These are phyloP conservation scores for Fistulifera solaris DNA, from an alignment of 108 stramenopile species.

Conservation along the genomic window DNA sequence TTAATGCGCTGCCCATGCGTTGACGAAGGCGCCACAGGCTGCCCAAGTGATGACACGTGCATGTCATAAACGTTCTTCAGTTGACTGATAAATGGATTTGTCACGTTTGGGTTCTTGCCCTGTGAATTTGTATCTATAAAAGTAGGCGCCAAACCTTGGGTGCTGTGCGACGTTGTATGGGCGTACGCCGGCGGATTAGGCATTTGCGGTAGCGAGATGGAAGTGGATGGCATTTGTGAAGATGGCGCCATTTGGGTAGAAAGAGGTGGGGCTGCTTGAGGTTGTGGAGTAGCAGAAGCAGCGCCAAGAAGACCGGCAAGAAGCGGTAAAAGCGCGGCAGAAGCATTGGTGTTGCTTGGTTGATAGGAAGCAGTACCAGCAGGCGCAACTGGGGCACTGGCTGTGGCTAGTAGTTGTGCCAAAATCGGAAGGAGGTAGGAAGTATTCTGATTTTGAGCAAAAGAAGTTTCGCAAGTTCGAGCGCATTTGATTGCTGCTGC, in stretches of 20 bases:
- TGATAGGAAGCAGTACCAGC: background rate
- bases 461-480: no score
- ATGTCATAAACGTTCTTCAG: no score
- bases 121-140: background rate
- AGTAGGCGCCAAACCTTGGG: no score
- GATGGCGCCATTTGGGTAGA: background rate
- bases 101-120: no score
- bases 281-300: conserved; percentile 1
- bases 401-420: background rate
- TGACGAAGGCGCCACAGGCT: no score
- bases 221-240: background rate
- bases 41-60: no score
- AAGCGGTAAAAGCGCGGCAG: background rate
- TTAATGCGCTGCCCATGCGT: no score
- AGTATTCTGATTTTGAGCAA: no score
- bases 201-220: background rate
- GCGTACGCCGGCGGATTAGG: background rate
- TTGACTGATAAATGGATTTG: no score
- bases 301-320: background rate
- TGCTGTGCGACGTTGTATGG: no score
- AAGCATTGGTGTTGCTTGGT: background rate
- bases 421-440: no score
- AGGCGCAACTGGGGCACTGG: background rate
- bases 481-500: no score
- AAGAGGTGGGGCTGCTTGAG: background rate